phyloP scores from a whole-genome alignment of 1,284 basidiomycete genomes.

The Veloporphyrellus conicus region DNA sequence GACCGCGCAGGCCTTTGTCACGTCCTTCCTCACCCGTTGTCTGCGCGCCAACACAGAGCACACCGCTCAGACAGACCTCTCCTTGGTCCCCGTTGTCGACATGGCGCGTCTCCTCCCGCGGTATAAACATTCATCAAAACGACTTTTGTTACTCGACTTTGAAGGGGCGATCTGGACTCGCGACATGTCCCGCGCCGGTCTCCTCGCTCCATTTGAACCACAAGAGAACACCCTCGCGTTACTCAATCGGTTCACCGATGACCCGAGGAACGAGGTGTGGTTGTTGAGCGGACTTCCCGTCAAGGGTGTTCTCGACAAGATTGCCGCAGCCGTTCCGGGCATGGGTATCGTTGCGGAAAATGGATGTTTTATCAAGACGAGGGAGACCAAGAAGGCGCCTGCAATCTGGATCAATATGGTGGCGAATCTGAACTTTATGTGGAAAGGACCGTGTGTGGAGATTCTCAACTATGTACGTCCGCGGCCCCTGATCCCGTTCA shows the following conservation, averaged over 20 bases:
- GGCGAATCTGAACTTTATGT: slow-evolving; percentile 70
- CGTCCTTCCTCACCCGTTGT: slow-evolving; percentile 70
- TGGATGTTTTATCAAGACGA: slow-evolving; percentile 76
- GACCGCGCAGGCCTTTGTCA: slow-evolving; percentile 81
- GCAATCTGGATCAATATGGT: slow-evolving; percentile 75
- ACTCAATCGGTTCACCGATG: slow-evolving; percentile 59
- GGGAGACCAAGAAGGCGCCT: slow-evolving; percentile 31
- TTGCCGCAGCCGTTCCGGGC: slow-evolving; percentile 57
- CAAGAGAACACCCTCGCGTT: slow-evolving; percentile 54
- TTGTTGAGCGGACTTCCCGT: slow-evolving; percentile 73
- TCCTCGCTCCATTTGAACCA: slow-evolving; percentile 45
- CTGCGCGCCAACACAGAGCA: slow-evolving; percentile 69
- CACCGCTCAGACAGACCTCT: slow-evolving; percentile 32
- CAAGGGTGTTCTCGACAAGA: slow-evolving; percentile 56
- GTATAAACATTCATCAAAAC: slow-evolving; percentile 59
- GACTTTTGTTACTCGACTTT: slow-evolving; percentile 74
- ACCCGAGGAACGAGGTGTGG: slow-evolving; percentile 76
- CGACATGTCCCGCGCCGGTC: slow-evolving; percentile 45
- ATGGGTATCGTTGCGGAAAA: slow-evolving; percentile 87
- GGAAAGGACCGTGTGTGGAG: slow-evolving; percentile 76
- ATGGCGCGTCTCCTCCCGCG: slow-evolving; percentile 50
- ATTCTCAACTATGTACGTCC: slow-evolving; percentile 75
- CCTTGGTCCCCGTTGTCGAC: slow-evolving; percentile 49
- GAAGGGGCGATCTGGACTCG: slow-evolving; percentile 73
- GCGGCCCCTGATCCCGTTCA: no score